Evolutionary conservation across 2,329 filamentous ascomycete species (phyloP).

Genomic region (Trichoderma breve): DNA sequence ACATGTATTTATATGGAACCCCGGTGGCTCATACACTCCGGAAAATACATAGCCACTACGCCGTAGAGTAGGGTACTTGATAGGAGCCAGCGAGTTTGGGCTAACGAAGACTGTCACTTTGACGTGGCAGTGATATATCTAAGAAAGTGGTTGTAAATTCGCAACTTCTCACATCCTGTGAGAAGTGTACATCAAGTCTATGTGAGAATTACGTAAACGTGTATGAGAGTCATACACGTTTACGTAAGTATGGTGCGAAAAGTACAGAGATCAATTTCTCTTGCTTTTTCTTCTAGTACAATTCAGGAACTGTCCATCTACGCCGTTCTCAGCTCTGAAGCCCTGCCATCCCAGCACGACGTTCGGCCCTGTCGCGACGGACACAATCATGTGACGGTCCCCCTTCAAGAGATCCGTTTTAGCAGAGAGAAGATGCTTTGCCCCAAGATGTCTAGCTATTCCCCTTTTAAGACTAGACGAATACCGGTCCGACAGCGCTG

Average conservation of each 20-base stretch:
- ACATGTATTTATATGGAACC: background rate
- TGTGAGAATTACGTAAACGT: too few species aligned
- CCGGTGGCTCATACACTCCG: background rate
- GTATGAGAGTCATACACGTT: too few species aligned
- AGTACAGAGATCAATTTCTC: too few species aligned
- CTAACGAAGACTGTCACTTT: background rate
- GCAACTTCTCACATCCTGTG: too few species aligned
- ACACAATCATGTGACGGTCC: conserved; percentile 22
- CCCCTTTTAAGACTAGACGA: background rate
- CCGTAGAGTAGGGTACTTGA: background rate
- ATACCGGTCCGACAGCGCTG: background rate
- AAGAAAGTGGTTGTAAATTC: background rate
- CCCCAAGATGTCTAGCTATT: background rate
- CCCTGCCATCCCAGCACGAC: conserved; percentile 11
- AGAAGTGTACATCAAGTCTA: too few species aligned
- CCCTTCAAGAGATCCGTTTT: conserved; percentile 19
- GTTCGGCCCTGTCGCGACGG: conserved; percentile 17
- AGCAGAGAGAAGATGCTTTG: background rate
- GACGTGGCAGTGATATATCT: background rate
- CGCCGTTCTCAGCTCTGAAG: conserved; percentile 6
- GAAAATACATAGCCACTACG: background rate
- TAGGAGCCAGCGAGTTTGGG: background rate
- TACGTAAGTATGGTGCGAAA: too few species aligned
- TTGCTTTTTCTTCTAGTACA: background rate
- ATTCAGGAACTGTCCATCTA: background rate